Conservation (phyloP, 805 yeast genomes). For the Schwanniomyces yamadae region DNA sequence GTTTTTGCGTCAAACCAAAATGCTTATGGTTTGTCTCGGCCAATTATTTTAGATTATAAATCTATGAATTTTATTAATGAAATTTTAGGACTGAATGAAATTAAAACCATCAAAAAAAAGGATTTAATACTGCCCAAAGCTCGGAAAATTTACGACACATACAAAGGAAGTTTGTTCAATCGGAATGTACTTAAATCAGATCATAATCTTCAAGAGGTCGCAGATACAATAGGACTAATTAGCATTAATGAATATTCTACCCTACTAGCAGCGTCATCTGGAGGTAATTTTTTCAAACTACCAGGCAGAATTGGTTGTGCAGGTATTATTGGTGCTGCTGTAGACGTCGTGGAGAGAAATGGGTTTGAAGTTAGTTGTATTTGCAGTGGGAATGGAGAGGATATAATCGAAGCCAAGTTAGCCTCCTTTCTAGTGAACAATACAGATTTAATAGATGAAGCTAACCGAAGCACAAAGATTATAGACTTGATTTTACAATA, state of each 20-base stretch:
- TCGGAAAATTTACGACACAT: constrained; percentile 9
- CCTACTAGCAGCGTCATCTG: constrained; percentile 46
- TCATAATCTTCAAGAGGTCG: background rate
- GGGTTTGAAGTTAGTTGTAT: constrained; percentile 27
- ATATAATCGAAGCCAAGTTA: constrained; percentile 45
- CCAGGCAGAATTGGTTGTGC: constrained; percentile 57
- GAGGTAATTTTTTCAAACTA: constrained; percentile 51
- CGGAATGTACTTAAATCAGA: too few relatives aligned
- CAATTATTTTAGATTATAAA: constrained; percentile 26
- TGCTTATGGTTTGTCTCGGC: constrained; percentile 32
- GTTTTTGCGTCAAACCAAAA: constrained; percentile 13
- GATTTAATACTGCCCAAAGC: constrained; percentile 3
- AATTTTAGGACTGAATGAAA: background rate
- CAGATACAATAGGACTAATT: constrained; percentile 8
- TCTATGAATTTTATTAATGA: background rate
- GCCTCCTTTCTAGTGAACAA: constrained; percentile 27
- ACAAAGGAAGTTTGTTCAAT: constrained; percentile 6
- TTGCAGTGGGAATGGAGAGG: constrained; percentile 61
- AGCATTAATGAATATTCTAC: constrained; percentile 1
- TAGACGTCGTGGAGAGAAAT: constrained; percentile 21
- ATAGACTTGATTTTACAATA: constrained; percentile 14
- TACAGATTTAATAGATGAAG: constrained; percentile 11
- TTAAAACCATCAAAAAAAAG: background rate
- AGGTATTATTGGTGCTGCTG: constrained; percentile 47
- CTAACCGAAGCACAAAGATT: constrained; percentile 19